These are phyloP conservation scores for Candida methanosorbosa DNA, from an alignment of 805 yeast genomes.

Conservation along the genomic window DNA sequence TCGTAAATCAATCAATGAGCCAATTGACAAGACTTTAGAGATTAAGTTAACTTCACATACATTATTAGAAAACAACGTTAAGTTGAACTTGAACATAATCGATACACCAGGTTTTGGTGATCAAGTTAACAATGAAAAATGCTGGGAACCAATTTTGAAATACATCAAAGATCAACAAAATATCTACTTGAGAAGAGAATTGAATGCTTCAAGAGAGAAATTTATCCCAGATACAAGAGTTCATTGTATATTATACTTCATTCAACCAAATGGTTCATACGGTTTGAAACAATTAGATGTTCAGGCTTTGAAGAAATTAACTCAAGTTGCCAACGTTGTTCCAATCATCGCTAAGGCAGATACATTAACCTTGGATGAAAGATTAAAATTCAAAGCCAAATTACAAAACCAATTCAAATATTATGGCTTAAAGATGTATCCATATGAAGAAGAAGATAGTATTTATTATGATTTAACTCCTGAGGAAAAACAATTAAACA, in stretches of 20 bases:
- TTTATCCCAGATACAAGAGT: constrained; percentile 81
- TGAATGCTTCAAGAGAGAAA: constrained; percentile 88
- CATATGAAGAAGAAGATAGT: constrained; percentile 33
- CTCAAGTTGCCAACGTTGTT: constrained; percentile 87
- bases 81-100: constrained; percentile 75
- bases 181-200: constrained; percentile 81
- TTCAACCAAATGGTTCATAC: constrained; percentile 71
- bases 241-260: constrained; percentile 86
- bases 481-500: constrained; percentile 66
- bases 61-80: constrained; percentile 79
- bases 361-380: constrained; percentile 78
- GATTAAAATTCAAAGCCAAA: constrained; percentile 65
- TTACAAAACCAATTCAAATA: constrained; percentile 69
- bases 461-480: constrained; percentile 40
- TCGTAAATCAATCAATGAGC: constrained; percentile 56
- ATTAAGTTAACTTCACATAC: constrained; percentile 63
- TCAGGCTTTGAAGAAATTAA: constrained; percentile 70
- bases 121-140: constrained; percentile 87
- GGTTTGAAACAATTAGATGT: constrained; percentile 82
- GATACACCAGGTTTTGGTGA: constrained; percentile 99
- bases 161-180: constrained; percentile 95
- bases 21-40: constrained; percentile 80
- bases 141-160: constrained; percentile 94
- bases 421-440: constrained; percentile 73
- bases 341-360: constrained; percentile 95